Conservation (phyloP, 768 basidiomycete species). For the Boletus reticulatus region DNA sequence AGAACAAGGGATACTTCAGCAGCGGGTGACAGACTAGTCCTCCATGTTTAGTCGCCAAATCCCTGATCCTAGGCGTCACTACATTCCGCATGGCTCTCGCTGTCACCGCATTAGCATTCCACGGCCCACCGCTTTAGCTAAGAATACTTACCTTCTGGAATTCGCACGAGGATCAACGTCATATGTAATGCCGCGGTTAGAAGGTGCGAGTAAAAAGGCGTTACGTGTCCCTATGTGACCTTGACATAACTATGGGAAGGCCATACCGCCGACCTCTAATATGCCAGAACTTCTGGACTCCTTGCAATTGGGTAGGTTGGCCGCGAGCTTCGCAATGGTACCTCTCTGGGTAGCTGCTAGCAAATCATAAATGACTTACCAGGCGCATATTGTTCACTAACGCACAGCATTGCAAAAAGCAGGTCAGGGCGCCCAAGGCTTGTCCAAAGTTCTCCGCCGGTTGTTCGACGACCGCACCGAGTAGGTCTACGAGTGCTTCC, state of each 20-base stretch:
- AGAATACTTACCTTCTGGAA: conserved; percentile 9
- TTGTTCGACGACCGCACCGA: conserved; percentile 6
- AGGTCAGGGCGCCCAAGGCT: conserved; percentile 22
- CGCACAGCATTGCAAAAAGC: conserved; percentile 19
- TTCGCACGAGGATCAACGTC: conserved; percentile 13
- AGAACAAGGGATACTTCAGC: conserved; percentile 17
- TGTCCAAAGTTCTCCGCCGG: conserved; percentile 10
- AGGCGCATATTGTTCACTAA: neutral
- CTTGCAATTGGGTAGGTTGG: neutral
- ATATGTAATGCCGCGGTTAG: conserved; percentile 18
- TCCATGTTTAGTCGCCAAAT: conserved; percentile 6
- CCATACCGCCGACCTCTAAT: conserved; percentile 13
- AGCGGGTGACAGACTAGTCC: conserved; percentile 14
- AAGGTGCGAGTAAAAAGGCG: neutral
- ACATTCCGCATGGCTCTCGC: neutral
- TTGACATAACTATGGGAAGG: neutral
- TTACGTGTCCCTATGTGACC: neutral
- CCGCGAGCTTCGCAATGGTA: conserved; percentile 8
- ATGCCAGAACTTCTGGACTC: conserved; percentile 11
- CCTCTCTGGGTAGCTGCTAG: conserved; percentile 10
- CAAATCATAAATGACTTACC: neutral
- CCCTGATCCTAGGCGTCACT: conserved; percentile 10
- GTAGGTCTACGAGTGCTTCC: conserved; percentile 5
- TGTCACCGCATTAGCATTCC: neutral
- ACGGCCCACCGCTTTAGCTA: no score